A percentile compares a stretch with the other conserved stretches of the same genome.
phyloP scores from a whole-genome alignment of 495 filamentous ascomycete genomes.

The Penicillium ochrochloron region DNA sequence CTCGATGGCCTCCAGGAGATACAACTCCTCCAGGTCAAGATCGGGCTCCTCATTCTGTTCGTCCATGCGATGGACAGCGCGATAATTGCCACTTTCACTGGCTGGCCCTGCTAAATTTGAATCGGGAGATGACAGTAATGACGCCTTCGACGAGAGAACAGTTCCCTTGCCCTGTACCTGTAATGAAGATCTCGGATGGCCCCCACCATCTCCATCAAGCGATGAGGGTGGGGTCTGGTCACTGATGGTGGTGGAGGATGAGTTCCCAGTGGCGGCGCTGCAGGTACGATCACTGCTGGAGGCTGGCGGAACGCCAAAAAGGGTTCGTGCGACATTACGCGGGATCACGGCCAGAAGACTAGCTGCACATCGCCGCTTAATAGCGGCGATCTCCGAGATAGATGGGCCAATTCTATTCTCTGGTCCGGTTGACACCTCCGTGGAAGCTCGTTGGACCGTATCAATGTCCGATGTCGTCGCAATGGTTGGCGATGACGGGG shows the following conservation, averaged over 20 bases:
- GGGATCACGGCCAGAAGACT: constrained; percentile 54
- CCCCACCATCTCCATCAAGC: constrained; percentile 11
- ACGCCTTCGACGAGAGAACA: constrained; percentile 6
- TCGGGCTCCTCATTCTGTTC: constrained; percentile 24
- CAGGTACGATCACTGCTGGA: constrained; percentile 34
- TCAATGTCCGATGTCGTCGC: constrained; percentile 8
- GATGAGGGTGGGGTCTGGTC: constrained; percentile 20
- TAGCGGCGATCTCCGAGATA: constrained; percentile 49
- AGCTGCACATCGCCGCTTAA: constrained; percentile 61
- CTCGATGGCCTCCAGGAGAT: constrained; percentile 50
- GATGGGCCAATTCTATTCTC: constrained; percentile 29
- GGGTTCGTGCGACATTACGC: constrained; percentile 41
- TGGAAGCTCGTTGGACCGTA: constrained; percentile 8
- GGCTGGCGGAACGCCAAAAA: constrained; percentile 38
- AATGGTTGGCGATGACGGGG: constrained; percentile 3
- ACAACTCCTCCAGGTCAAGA: constrained; percentile 39
- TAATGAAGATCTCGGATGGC: constrained; percentile 13
- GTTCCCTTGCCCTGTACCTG: constrained; percentile 14
- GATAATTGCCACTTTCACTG: not conserved
- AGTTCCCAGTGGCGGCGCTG: constrained; percentile 30
- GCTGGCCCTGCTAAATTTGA: constrained; percentile 4
- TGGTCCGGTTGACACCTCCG: constrained; percentile 16
- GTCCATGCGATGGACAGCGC: constrained; percentile 20
- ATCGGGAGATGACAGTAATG: constrained; percentile 10
- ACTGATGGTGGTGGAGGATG: constrained; percentile 20